Evolutionary conservation across 495 filamentous ascomycete genomes (phyloP), one percentile per base, ranked within the genome.

Genomic region (Pseudoneurospora amorphoporcata): DNA sequence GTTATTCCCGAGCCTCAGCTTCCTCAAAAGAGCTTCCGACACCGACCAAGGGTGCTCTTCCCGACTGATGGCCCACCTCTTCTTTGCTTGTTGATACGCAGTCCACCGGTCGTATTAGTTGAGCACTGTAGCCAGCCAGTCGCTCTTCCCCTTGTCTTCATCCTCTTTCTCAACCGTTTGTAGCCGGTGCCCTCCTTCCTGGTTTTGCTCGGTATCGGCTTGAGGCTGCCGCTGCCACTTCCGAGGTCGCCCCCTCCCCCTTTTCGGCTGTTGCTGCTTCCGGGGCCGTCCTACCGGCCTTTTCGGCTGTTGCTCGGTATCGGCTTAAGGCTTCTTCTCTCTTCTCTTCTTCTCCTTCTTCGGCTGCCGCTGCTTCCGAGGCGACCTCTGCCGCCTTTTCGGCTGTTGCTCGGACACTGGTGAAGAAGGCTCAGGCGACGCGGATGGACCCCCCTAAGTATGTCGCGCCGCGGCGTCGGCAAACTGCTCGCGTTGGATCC

Each of bases 401-500:
- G 12, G 19, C 14, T 61, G 23, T 61, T 61, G 23, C 53, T 61
- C 23, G 23, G 53, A 8, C 45, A 53, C 19, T 53, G 9, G 19
- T 53, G 10, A 12, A 37, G 35, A 37, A 23, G 19, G 10, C 45
- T 12, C 45, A 53, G 23, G 53, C 29, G 29, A 35, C 53, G 29
- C 53, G 53, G 32, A 17, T 17, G 19, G 0, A 4, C 6, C 68
- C 23, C 7, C 37, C 68, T 73, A 84, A 39, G 77, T 80, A 71
- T 88, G 86, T 73, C 86, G 77, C 71, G 83, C 81, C 16, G 83
- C 82, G 1, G 95, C 96, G 38, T 88, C 90, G 40, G 90, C 88
- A 80, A 99, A 99, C 77, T 97, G 88, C 79, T 95, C 92, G 83
- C 94, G 89, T 78, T 99, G 95, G 74, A 97, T 88, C 14, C 90